Evolutionary conservation across 768 basidiomycete species (phyloP).

Genomic region (Hebeloma cylindrosporum): DNA sequence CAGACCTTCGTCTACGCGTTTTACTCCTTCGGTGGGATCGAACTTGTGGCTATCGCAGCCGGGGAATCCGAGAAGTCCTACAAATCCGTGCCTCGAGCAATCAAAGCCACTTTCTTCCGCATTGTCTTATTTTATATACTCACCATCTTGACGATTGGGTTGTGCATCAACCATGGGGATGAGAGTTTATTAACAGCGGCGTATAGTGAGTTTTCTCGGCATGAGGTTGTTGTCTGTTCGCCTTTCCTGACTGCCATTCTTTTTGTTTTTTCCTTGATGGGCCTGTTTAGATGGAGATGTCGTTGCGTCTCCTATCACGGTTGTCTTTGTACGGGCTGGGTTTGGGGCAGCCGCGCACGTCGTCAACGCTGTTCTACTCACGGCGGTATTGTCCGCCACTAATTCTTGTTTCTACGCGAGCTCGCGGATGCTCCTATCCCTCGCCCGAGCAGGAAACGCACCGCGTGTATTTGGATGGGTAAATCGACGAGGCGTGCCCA

Average conservation of each 20-base stretch:
- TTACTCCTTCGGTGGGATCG: slow-evolving; percentile 68
- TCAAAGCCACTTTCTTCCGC: slow-evolving; percentile 68
- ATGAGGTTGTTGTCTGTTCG: not conserved
- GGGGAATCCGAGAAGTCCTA: slow-evolving; percentile 66
- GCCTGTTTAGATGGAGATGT: slow-evolving; percentile 42
- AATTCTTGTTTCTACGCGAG: slow-evolving; percentile 68
- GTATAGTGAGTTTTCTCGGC: slow-evolving; percentile 31
- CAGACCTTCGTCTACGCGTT: slow-evolving; percentile 68
- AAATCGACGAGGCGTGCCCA: slow-evolving; percentile 62
- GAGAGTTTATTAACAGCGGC: slow-evolving; percentile 49
- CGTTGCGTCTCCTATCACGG: slow-evolving; percentile 60
- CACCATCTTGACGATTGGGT: slow-evolving; percentile 62
- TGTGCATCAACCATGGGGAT: slow-evolving; percentile 63
- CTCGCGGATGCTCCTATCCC: slow-evolving; percentile 56
- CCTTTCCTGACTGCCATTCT: not conserved
- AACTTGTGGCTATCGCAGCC: slow-evolving; percentile 72
- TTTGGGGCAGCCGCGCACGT: slow-evolving; percentile 63
- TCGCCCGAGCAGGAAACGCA: slow-evolving; percentile 67
- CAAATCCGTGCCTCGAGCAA: slow-evolving; percentile 61
- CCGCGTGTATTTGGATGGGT: slow-evolving; percentile 65
- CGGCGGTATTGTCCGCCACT: slow-evolving; percentile 63
- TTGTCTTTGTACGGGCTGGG: slow-evolving; percentile 61
- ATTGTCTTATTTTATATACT: slow-evolving; percentile 66
- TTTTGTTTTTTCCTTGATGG: not conserved
- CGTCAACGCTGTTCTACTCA: slow-evolving; percentile 66